A percentile compares a stretch with the other conserved stretches of the same genome.
phyloP scores from a whole-genome alignment of 768 basidiomycete species.

The Rhodotorula diobovata region DNA sequence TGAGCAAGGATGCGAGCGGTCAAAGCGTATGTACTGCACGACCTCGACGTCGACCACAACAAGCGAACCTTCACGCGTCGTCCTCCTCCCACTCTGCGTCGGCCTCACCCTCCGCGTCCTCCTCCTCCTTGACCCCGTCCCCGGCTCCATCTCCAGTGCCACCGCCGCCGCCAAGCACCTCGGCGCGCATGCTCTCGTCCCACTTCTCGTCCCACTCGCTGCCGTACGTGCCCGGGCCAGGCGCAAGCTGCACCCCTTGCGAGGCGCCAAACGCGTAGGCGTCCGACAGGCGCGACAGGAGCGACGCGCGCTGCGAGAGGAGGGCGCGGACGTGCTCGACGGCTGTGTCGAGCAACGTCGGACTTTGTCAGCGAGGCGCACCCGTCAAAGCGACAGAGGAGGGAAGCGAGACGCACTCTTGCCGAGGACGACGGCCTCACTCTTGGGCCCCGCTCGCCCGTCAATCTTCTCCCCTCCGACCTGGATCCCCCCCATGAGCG shows the following conservation, averaged over 20 bases:
- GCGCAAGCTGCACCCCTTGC: background rate
- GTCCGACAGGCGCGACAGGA: slow-evolving; percentile 59
- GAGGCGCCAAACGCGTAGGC: slow-evolving; percentile 49
- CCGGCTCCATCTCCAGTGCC: background rate
- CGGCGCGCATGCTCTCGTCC: slow-evolving; percentile 52
- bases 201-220: slow-evolving; percentile 74
- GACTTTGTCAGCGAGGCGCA: background rate
- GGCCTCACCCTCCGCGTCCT: background rate
- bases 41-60: no score
- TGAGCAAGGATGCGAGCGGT: no score
- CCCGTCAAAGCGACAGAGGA: background rate
- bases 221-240: background rate
- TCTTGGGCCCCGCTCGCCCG: slow-evolving; percentile 80
- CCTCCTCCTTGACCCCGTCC: background rate
- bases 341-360: slow-evolving; percentile 52
- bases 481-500: slow-evolving; percentile 46
- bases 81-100: background rate
- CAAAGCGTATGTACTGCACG: no score
- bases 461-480: slow-evolving; percentile 63
- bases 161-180: background rate
- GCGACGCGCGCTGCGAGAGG: slow-evolving; percentile 57
- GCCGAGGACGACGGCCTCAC: slow-evolving; percentile 80
- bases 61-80: no score
- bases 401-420: slow-evolving; percentile 61
- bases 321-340: slow-evolving; percentile 77